phyloP scores from a whole-genome alignment of 495 filamentous ascomycete genomes.

The Aspergillus sclerotiicarbonarius region DNA sequence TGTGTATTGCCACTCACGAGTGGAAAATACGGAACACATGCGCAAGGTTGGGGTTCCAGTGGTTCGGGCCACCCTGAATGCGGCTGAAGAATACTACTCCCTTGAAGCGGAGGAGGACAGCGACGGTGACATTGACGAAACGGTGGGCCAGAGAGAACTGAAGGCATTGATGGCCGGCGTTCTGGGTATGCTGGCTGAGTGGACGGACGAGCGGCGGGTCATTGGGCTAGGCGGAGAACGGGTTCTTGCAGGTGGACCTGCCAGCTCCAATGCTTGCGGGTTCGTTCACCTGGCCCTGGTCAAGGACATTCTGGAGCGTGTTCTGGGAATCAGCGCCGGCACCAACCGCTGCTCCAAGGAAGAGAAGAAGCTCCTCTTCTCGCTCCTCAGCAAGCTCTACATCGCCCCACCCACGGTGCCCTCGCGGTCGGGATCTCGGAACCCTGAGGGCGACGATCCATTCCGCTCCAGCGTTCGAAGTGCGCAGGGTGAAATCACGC shows the following conservation, averaged over 20 bases:
- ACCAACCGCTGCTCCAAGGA: slow-evolving; percentile 59
- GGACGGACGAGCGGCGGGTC: slow-evolving; percentile 91
- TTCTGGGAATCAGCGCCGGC: slow-evolving; percentile 29
- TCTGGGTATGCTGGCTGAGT: slow-evolving; percentile 80
- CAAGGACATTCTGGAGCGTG: slow-evolving; percentile 36
- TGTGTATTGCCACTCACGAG: slow-evolving; percentile 82
- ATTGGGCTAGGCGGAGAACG: slow-evolving; percentile 64
- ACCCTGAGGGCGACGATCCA: slow-evolving; percentile 38
- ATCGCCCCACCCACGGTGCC: slow-evolving; percentile 55
- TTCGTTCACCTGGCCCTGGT: slow-evolving; percentile 51
- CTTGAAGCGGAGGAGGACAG: slow-evolving; percentile 55
- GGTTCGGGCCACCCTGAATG: slow-evolving; percentile 57
- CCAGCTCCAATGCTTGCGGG: slow-evolving; percentile 48
- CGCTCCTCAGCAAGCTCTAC: slow-evolving; percentile 79
- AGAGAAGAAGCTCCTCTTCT: slow-evolving; percentile 77
- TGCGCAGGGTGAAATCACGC: slow-evolving; percentile 33
- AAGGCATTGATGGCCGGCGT: slow-evolving; percentile 76
- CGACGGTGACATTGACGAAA: slow-evolving; percentile 60
- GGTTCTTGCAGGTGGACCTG: slow-evolving; percentile 50
- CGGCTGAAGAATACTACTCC: slow-evolving; percentile 49
- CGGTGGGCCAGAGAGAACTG: slow-evolving; percentile 71
- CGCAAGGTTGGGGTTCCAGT: slow-evolving; percentile 64
- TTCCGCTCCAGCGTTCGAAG: slow-evolving; percentile 43
- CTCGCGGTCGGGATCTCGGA: slow-evolving; percentile 38
- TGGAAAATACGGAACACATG: slow-evolving; percentile 80